Conservation (phyloP, 805 yeast species). For the Metschnikowia similis region DNA sequence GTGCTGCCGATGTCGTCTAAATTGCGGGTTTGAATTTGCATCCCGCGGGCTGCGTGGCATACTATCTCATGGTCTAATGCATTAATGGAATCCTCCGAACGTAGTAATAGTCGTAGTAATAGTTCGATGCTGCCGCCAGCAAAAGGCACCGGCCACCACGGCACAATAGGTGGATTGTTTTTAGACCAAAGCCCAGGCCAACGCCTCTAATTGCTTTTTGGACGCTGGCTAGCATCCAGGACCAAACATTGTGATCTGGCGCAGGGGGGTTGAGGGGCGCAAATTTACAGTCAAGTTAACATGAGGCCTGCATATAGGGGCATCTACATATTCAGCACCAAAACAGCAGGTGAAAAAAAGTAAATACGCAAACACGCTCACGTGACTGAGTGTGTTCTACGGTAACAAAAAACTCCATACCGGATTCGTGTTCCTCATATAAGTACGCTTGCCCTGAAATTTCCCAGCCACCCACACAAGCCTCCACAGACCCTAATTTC, state of each 20-base stretch:
- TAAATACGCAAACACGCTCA: conserved; percentile 5
- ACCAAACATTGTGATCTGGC: too few relatives aligned
- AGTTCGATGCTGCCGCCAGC: too few relatives aligned
- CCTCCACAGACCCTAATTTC: not conserved
- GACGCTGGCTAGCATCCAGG: too few relatives aligned
- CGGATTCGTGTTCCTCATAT: not conserved
- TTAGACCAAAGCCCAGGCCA: too few relatives aligned
- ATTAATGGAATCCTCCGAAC: not conserved
- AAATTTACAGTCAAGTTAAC: too few relatives aligned
- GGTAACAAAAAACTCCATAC: conserved; percentile 3
- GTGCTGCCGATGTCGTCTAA: conserved; percentile 16
- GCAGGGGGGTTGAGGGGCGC: too few relatives aligned
- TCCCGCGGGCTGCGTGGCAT: not conserved
- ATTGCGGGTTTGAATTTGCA: conserved; percentile 3
- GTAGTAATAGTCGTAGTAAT: too few relatives aligned
- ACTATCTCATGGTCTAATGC: not conserved
- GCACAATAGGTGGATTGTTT: too few relatives aligned
- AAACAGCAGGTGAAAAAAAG: not conserved
- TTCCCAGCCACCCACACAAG: not conserved
- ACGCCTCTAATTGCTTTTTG: too few relatives aligned
- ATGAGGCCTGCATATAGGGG: not conserved
- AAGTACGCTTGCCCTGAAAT: not conserved
- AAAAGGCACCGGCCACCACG: too few relatives aligned
- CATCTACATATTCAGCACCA: not conserved
- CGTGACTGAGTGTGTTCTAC: not conserved